These are phyloP conservation scores for Tillandsia fasciculata DNA, from an alignment of 176 grass and related monocot genomes.

Conservation along the genomic window DNA sequence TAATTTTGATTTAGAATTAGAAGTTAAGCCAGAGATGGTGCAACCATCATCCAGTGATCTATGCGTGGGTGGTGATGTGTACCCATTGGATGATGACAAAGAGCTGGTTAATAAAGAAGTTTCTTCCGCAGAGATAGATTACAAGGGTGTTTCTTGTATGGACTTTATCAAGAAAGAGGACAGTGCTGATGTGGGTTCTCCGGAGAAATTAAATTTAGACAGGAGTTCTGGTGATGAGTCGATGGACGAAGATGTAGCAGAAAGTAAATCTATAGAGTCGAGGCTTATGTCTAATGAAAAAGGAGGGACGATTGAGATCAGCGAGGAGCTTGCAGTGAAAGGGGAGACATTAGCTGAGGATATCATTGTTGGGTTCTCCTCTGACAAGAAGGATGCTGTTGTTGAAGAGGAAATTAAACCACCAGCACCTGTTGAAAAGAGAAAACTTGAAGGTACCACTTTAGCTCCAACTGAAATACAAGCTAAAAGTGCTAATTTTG, in stretches of 20 bases:
- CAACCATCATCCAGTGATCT: conserved; percentile 62
- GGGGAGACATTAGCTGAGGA: conserved; percentile 27
- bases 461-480: not conserved
- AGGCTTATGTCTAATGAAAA: conserved; percentile 37
- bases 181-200: conserved; percentile 42
- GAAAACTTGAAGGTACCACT: conserved; percentile 78
- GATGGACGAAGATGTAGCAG: conserved; percentile 89
- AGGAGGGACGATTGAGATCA: conserved; percentile 8
- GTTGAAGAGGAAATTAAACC: conserved; percentile 41
- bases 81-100: conserved; percentile 47
- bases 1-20: conserved; percentile 99
- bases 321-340: conserved; percentile 38
- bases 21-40: conserved; percentile 87
- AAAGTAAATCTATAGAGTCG: conserved; percentile 61
- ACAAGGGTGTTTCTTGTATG: conserved; percentile 31
- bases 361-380: conserved; percentile 26
- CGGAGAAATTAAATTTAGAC: conserved; percentile 97
- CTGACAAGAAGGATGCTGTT: conserved; percentile 34
- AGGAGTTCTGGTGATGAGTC: conserved; percentile 99
- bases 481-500: too few relatives aligned
- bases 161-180: conserved; percentile 38
- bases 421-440: conserved; percentile 56
- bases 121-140: conserved; percentile 66
- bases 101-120: conserved; percentile 53
- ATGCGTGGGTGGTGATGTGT: conserved; percentile 61